Evolutionary conservation across 352 stramenopile genomes (phyloP).

Genomic region (Pythium scleroteichum): DNA sequence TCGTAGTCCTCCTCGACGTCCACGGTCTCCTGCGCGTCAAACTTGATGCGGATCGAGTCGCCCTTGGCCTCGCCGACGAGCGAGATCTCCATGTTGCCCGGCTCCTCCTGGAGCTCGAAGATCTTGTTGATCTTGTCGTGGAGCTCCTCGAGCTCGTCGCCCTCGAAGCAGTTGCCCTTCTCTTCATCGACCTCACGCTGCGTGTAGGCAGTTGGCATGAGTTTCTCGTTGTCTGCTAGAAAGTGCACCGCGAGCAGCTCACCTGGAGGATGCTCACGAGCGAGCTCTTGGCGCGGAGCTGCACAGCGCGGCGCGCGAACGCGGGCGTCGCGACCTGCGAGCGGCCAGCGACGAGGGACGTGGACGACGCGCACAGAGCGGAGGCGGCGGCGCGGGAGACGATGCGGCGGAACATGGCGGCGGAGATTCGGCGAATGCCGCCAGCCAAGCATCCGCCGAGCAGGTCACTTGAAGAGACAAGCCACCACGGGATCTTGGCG

Average conservation of each 20-base stretch:
- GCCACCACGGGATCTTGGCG: conserved; percentile 15
- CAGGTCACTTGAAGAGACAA: conserved; percentile 17
- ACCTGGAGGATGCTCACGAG: conserved; percentile 46
- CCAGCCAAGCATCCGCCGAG: background rate
- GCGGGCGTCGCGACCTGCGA: conserved; percentile 15
- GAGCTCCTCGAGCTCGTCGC: conserved; percentile 67
- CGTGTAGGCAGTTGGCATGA: too few relatives aligned
- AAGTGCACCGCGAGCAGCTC: too few relatives aligned
- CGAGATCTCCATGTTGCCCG: conserved; percentile 67
- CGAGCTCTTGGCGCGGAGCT: conserved; percentile 59
- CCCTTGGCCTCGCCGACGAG: conserved; percentile 51
- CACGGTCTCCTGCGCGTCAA: conserved; percentile 74
- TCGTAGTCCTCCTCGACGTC: conserved; percentile 70
- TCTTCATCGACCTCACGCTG: conserved; percentile 79
- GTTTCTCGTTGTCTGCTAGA: too few relatives aligned
- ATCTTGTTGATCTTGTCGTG: conserved; percentile 66
- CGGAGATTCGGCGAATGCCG: conserved; percentile 16
- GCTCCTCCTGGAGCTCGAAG: conserved; percentile 61
- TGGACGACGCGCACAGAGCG: conserved; percentile 13
- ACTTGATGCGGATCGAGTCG: conserved; percentile 75
- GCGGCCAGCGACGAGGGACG: conserved; percentile 10
- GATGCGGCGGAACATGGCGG: conserved; percentile 28
- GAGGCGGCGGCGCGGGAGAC: conserved; percentile 16
- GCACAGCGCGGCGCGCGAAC: conserved; percentile 31
- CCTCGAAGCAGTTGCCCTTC: conserved; percentile 85